Evolutionary conservation across 768 basidiomycete genomes (phyloP).

Genomic region (Amanita brunnescens): DNA sequence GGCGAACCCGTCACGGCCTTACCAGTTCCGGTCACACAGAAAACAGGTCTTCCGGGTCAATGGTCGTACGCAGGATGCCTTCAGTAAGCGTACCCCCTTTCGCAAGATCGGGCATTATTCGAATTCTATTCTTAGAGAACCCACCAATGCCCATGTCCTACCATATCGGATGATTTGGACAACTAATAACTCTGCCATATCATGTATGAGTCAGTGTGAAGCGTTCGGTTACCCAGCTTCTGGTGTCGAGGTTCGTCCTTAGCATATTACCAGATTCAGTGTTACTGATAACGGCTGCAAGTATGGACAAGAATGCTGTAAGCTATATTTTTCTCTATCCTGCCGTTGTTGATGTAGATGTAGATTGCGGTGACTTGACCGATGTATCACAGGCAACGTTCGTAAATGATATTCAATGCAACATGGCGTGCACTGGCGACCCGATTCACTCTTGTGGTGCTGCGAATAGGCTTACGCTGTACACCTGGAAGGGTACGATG

Average conservation of each 20-base stretch:
- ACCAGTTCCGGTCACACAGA: conserved; percentile 51
- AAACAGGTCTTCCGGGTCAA: conserved; percentile 48
- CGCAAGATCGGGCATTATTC: neutral
- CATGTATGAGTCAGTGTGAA: conserved; percentile 62
- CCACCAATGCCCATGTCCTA: conserved; percentile 36
- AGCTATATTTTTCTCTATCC: conserved; percentile 16
- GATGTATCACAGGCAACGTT: conserved; percentile 40
- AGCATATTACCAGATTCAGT: neutral
- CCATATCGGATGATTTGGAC: conserved; percentile 51
- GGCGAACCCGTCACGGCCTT: conserved; percentile 40
- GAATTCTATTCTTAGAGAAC: conserved; percentile 34
- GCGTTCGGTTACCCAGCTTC: conserved; percentile 65
- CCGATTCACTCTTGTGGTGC: conserved; percentile 63
- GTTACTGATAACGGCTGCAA: conserved; percentile 16
- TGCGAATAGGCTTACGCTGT: conserved; percentile 42
- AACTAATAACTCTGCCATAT: conserved; percentile 53
- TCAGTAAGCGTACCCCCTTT: conserved; percentile 30
- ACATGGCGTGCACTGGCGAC: conserved; percentile 61
- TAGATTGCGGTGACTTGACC: conserved; percentile 63
- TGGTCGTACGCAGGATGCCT: conserved; percentile 66
- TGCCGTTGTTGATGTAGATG: neutral
- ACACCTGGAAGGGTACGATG: conserved; percentile 43
- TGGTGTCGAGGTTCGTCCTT: conserved; percentile 43
- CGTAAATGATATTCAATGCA: conserved; percentile 35
- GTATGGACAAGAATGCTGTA: conserved; percentile 68